Base-by-base conservation (phyloP, 345 rosid species). In the Aquilaria malaccensis region DNA sequence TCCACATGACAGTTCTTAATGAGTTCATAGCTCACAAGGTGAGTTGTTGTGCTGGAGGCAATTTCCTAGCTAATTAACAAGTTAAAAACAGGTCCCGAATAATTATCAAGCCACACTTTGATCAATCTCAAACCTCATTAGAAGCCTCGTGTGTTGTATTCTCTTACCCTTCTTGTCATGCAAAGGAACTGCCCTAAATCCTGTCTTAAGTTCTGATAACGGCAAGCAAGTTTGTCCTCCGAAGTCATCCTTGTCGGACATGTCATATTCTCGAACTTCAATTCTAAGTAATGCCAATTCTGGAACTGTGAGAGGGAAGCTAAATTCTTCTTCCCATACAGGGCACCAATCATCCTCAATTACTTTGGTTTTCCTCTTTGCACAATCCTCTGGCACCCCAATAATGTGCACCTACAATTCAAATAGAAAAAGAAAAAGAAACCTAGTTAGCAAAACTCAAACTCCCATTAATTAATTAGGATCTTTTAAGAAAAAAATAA, bases 191-290 rank as follows among this genome's bases (percentile, higher is more conserved):
- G 95, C 83, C 11, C 97, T 85, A 58, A 94, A 76, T 63, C 99
- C 96, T 14, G 65, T 66, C 50, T 75, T 72, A 55, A 90, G 30
- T 66, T 94, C 97, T 0, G 85, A 72, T 29, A 90, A 84, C 4
- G 96, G 96, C 66, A 94, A 65, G 61, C 90, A 87, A 59, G 97
- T 83, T 69, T 94, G 97, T 32, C 99, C 99, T 0, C 79, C 92
- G 57, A 94, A 94, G 58, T 88, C 90, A 30, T 87, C 88, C 66
- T 80, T 84, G 59, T 90, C 95, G 30, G 86, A 82, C 59, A 68
- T 58, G 65, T 89, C 92, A 9, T 85, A 66, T 33, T 89, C 97
- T 11, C 77, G 80, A 30, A 89, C 97, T 68, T 85, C 98, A 11
- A 89, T 63, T 53, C 91, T 79, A 48, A 93, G 96, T 70, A 93